Conservation (phyloP, 2,329 filamentous ascomycete species). For the Bipolaris sorokiniana region DNA sequence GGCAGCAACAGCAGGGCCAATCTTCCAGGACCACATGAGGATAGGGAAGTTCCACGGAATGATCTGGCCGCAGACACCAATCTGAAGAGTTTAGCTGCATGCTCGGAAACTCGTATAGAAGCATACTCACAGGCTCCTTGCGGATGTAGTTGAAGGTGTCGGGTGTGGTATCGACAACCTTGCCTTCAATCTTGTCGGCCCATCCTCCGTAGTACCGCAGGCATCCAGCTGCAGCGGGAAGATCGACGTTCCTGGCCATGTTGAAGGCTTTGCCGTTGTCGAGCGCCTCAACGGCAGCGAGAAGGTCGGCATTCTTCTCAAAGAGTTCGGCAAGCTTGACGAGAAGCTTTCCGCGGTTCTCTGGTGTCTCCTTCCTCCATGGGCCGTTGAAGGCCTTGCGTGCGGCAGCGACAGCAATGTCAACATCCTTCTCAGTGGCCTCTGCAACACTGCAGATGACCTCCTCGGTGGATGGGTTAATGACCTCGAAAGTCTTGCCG, state of each 20-base stretch:
- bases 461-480: conserved; percentile 86
- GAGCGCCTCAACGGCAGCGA: conserved; percentile 83
- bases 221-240: conserved; percentile 69
- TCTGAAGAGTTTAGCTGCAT: conserved; percentile 48
- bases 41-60: conserved; percentile 91
- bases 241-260: conserved; percentile 74
- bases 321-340: conserved; percentile 79
- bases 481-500: conserved; percentile 88
- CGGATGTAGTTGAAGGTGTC: conserved; percentile 85
- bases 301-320: conserved; percentile 76
- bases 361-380: conserved; percentile 73
- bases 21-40: conserved; percentile 84
- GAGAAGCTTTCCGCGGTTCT: conserved; percentile 72
- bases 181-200: conserved; percentile 90
- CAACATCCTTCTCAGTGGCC: conserved; percentile 84
- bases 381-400: conserved; percentile 81
- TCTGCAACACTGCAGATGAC: conserved; percentile 83
- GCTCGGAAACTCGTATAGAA: not conserved
- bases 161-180: conserved; percentile 78
- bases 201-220: conserved; percentile 88
- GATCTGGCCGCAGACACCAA: conserved; percentile 84
- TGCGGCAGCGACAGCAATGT: conserved; percentile 81
- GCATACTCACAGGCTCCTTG: conserved; percentile 69
- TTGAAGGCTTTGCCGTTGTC: conserved; percentile 85
- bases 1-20: conserved; percentile 72